These are phyloP conservation scores for Phytophthora pistaciae DNA, from an alignment of 352 stramenopile genomes.

Conservation along the genomic window DNA sequence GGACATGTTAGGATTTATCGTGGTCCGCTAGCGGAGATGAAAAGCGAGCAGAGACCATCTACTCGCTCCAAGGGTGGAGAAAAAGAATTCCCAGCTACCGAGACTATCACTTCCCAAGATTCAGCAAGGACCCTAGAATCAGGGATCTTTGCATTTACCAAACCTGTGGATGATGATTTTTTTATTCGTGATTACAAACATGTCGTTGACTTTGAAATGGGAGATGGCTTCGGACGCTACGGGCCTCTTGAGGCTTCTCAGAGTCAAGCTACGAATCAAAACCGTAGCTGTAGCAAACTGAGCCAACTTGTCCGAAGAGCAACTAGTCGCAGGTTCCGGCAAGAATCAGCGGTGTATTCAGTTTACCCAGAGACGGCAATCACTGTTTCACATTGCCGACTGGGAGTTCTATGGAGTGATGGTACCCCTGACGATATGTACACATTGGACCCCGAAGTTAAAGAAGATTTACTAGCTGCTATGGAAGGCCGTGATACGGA, in stretches of 20 bases:
- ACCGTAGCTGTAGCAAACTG: slow-evolving; percentile 9
- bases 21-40: slow-evolving; percentile 1
- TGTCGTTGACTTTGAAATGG: slow-evolving; percentile 4
- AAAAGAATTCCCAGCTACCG: slow-evolving; percentile 3
- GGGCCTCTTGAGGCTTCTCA: slow-evolving; percentile 2
- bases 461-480: neutral
- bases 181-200: slow-evolving; percentile 17
- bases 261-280: neutral
- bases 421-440: neutral
- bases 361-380: slow-evolving; percentile 43
- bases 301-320: slow-evolving; percentile 9
- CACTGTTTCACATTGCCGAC: slow-evolving; percentile 48
- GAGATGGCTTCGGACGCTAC: slow-evolving; percentile 25
- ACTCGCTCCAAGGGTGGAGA: neutral
- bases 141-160: slow-evolving; percentile 14
- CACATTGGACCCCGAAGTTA: slow-evolving; percentile 1
- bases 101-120: slow-evolving; percentile 1
- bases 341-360: slow-evolving; percentile 11
- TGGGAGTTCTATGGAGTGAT: slow-evolving; percentile 34
- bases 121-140: neutral
- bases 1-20: slow-evolving; percentile 31
- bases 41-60: slow-evolving; percentile 1
- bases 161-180: slow-evolving; percentile 17
- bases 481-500: neutral
- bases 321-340: neutral